Conservation (phyloP, 495 filamentous ascomycete species). For the Tuber melanosporum region DNA sequence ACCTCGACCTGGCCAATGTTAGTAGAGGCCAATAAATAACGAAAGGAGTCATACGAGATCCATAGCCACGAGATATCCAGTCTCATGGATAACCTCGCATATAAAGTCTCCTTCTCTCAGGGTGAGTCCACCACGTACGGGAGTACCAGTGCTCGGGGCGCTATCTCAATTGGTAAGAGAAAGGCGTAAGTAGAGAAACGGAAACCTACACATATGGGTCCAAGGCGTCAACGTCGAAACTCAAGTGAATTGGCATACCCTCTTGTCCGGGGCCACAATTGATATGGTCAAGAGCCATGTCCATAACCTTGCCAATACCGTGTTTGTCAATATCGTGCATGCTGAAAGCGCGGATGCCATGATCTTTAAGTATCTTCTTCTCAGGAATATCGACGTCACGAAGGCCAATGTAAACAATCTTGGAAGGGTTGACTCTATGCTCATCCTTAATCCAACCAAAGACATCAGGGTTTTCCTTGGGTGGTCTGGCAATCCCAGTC, state of each 20-base stretch:
- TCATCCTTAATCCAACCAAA: slow-evolving; percentile 82
- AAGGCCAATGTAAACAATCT: slow-evolving; percentile 95
- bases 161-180: slow-evolving; percentile 31
- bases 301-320: slow-evolving; percentile 92
- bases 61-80: slow-evolving; percentile 81
- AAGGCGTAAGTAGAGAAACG: slow-evolving; percentile 39
- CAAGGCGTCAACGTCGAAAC: slow-evolving; percentile 93
- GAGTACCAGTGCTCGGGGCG: slow-evolving; percentile 93
- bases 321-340: slow-evolving; percentile 98
- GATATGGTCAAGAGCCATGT: slow-evolving; percentile 93
- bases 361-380: slow-evolving; percentile 79
- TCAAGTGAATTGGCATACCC: slow-evolving; percentile 92
- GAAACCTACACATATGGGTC: slow-evolving; percentile 60
- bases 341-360: slow-evolving; percentile 90
- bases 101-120: slow-evolving; percentile 96
- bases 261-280: slow-evolving; percentile 42
- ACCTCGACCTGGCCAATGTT: slow-evolving; percentile 59
- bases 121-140: slow-evolving; percentile 90
- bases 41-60: slow-evolving; percentile 58
- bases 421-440: slow-evolving; percentile 61
- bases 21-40: neutral
- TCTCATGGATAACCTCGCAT: slow-evolving; percentile 91
- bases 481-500: slow-evolving; percentile 60
- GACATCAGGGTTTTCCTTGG: slow-evolving; percentile 59
- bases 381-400: slow-evolving; percentile 86